phyloP scores from a whole-genome alignment of 805 yeast genomes.

The Sugiyamaella marilandica region DNA sequence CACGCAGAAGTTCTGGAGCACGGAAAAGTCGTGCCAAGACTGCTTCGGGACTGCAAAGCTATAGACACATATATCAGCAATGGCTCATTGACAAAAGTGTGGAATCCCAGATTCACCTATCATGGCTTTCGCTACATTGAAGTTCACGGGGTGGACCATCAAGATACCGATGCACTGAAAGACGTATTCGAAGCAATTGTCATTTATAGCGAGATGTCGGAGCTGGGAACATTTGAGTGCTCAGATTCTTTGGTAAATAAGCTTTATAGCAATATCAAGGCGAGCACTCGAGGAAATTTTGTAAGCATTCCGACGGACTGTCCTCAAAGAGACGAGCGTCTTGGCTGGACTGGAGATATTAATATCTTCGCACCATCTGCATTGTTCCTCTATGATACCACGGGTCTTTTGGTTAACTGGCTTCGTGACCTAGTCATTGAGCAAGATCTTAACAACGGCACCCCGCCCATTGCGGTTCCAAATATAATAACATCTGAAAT shows the following conservation, averaged over 20 bases:
- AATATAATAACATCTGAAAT: background rate
- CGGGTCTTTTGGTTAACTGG: slow-evolving; percentile 25
- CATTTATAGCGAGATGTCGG: slow-evolving; percentile 19
- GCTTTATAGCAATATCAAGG: slow-evolving; percentile 20
- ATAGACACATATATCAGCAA: slow-evolving; percentile 23
- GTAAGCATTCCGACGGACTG: slow-evolving; percentile 28
- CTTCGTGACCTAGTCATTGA: slow-evolving; percentile 23
- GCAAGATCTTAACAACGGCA: slow-evolving; percentile 20
- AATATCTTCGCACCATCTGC: slow-evolving; percentile 28
- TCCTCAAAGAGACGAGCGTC: slow-evolving; percentile 30
- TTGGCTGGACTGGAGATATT: slow-evolving; percentile 31
- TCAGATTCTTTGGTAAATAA: slow-evolving; percentile 20
- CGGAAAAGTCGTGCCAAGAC: slow-evolving; percentile 27
- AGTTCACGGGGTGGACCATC: slow-evolving; percentile 16
- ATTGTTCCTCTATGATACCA: slow-evolving; percentile 22
- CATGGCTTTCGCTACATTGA: slow-evolving; percentile 28
- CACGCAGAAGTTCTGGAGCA: slow-evolving; percentile 29
- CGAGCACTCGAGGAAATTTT: slow-evolving; percentile 27
- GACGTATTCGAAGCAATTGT: slow-evolving; percentile 22
- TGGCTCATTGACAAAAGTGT: slow-evolving; percentile 15
- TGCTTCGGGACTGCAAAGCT: slow-evolving; percentile 24
- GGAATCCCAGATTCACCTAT: slow-evolving; percentile 25
- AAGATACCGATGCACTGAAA: slow-evolving; percentile 18
- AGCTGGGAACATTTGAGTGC: slow-evolving; percentile 24
- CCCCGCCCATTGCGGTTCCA: slow-evolving; percentile 19